Conservation (phyloP, 108 stramenopile genomes). For the Nitzschia sp. region DNA sequence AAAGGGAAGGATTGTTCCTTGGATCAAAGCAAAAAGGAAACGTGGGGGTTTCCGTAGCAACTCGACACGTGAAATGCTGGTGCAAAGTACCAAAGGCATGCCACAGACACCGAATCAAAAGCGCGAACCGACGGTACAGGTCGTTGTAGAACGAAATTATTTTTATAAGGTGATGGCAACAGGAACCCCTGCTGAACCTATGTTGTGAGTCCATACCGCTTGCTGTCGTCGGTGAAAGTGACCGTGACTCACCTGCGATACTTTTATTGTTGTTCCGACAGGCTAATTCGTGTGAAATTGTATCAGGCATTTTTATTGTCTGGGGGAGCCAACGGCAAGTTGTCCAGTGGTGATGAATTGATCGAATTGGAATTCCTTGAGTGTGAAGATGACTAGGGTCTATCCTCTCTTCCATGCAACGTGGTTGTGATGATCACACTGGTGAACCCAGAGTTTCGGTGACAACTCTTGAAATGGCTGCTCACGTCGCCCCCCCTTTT, state of each 20-base stretch:
- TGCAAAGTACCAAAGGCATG: constrained; percentile 27
- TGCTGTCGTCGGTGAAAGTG: neutral
- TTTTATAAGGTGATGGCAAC: constrained; percentile 26
- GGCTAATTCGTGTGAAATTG: constrained; percentile 39
- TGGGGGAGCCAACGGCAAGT: constrained; percentile 41
- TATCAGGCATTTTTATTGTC: constrained; percentile 53
- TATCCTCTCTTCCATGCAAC: no score
- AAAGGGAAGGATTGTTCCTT: constrained; percentile 20
- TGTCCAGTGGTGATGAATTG: constrained; percentile 48
- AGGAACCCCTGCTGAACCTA: neutral
- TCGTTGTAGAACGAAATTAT: constrained; percentile 32
- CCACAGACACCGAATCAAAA: constrained; percentile 9
- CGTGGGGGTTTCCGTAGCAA: neutral
- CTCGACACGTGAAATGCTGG: constrained; percentile 34
- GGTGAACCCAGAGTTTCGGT: no score
- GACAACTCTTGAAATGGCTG: no score
- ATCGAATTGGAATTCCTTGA: constrained; percentile 37
- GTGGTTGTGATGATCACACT: no score
- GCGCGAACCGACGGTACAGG: constrained; percentile 53
- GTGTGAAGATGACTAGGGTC: neutral
- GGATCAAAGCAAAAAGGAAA: neutral
- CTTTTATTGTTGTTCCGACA: constrained; percentile 9
- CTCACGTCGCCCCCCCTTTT: no score
- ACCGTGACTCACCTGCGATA: neutral
- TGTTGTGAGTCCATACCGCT: constrained; percentile 18